Evolutionary conservation across 1,284 basidiomycete genomes (phyloP).

Genomic region (Peniophora sp.): DNA sequence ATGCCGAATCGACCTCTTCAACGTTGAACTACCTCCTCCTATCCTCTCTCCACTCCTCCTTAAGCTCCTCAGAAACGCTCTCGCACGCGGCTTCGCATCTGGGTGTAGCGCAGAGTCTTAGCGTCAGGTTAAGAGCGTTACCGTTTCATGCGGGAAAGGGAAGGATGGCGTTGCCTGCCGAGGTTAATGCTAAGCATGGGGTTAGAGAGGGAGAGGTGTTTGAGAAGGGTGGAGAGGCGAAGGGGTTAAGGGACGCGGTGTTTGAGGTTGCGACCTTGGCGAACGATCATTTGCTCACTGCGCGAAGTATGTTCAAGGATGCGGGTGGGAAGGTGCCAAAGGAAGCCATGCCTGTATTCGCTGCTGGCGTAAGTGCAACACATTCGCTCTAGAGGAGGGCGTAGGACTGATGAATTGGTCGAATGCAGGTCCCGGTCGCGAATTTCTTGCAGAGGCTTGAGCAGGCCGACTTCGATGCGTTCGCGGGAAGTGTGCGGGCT

Average conservation of each 20-base stretch:
- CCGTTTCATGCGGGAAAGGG: constrained; percentile 72
- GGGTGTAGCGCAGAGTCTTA: constrained; percentile 63
- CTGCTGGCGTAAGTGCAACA: constrained; percentile 58
- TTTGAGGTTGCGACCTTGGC: constrained; percentile 87
- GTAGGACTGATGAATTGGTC: constrained; percentile 1
- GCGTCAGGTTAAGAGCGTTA: constrained; percentile 69
- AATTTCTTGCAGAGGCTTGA: constrained; percentile 73
- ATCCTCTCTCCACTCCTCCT: constrained; percentile 51
- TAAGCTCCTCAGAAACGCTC: constrained; percentile 40
- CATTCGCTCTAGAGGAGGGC: background rate
- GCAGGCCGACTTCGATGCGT: constrained; percentile 77
- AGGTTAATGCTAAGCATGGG: constrained; percentile 73
- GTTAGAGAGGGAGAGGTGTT: constrained; percentile 87
- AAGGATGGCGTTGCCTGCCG: constrained; percentile 76
- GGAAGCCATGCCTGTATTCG: constrained; percentile 70
- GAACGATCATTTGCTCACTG: constrained; percentile 86
- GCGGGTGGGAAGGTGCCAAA: constrained; percentile 54
- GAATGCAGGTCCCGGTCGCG: constrained; percentile 61
- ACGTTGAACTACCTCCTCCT: constrained; percentile 77
- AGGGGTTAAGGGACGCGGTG: constrained; percentile 66
- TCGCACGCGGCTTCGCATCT: constrained; percentile 80
- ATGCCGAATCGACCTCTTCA: constrained; percentile 74
- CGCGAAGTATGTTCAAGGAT: constrained; percentile 69
- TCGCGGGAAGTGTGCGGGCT: constrained; percentile 32
- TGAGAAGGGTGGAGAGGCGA: constrained; percentile 56